Percentiles rank a stretch among this genome's conserved stretches.
These are phyloP conservation scores for Scheffersomyces lignosus DNA, from an alignment of 805 yeast species.

Conservation along the genomic window DNA sequence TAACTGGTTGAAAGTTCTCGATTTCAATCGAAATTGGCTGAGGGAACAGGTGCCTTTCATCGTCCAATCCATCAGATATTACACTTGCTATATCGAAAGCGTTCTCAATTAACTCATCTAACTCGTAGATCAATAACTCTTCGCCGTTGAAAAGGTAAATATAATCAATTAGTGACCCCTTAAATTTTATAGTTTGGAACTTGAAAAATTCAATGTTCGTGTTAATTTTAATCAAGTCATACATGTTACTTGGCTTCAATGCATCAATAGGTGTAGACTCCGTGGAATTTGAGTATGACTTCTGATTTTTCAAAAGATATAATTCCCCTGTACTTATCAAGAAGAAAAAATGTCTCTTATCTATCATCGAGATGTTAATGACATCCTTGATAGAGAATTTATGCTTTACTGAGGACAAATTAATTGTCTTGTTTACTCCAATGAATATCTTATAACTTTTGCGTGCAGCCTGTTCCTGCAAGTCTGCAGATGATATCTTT, in stretches of 20 bases:
- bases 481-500: conserved; percentile 3
- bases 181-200: conserved; percentile 21
- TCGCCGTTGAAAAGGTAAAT: conserved; percentile 42
- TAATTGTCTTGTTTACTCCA: conserved; percentile 31
- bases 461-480: conserved; percentile 2
- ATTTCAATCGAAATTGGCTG: conserved; percentile 29
- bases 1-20: conserved; percentile 27
- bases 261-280: conserved; percentile 5
- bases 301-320: conserved; percentile 34
- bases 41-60: conserved; percentile 6
- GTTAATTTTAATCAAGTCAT: conserved; percentile 33
- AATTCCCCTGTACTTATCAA: conserved; percentile 40
- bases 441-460: conserved; percentile 27
- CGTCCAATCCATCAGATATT: conserved; percentile 15
- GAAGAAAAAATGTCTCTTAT: conserved; percentile 34
- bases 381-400: conserved; percentile 24
- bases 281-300: conserved; percentile 1
- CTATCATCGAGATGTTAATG: conserved; percentile 24
- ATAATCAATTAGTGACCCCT: conserved; percentile 6
- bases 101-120: conserved; percentile 22
- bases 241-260: conserved; percentile 25
- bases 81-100: conserved; percentile 18
- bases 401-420: conserved; percentile 30
- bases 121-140: conserved; percentile 28
- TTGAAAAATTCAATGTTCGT: conserved; percentile 33